These are phyloP conservation scores for Sphagnurus paluster DNA, from an alignment of 1,284 basidiomycete genomes.

Conservation along the genomic window DNA sequence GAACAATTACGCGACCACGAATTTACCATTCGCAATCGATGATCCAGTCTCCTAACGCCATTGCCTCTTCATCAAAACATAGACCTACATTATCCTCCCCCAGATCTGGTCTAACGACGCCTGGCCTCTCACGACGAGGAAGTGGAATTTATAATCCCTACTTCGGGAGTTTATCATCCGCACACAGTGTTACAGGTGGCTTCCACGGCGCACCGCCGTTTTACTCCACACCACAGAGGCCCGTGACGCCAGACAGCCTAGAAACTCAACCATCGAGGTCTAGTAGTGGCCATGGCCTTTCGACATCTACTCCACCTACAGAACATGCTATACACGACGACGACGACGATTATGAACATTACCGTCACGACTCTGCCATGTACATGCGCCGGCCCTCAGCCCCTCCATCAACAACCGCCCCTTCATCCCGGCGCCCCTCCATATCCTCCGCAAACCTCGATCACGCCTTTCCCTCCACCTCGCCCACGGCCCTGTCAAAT, in stretches of 20 bases:
- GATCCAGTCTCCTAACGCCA: constrained; percentile 36
- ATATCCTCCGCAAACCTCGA: constrained; percentile 17
- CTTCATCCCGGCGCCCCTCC: constrained; percentile 19
- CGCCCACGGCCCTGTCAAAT: constrained; percentile 14
- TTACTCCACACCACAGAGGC: constrained; percentile 22
- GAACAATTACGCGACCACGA: constrained; percentile 71
- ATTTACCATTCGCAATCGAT: constrained; percentile 74
- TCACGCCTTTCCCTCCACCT: constrained; percentile 22
- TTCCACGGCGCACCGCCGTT: constrained; percentile 12
- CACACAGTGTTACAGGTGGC: constrained; percentile 5
- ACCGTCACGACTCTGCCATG: constrained; percentile 19
- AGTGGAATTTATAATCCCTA: constrained; percentile 25
- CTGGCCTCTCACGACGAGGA: constrained; percentile 21
- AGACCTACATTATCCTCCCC: constrained; percentile 6
- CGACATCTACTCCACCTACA: constrained; percentile 34
- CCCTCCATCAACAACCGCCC: constrained; percentile 21
- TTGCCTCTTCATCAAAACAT: constrained; percentile 10
- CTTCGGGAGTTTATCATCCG: constrained; percentile 27
- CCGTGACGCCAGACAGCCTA: constrained; percentile 42
- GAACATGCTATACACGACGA: constrained; percentile 16
- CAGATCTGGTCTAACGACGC: constrained; percentile 17
- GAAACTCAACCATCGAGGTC: constrained; percentile 43
- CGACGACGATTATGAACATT: constrained; percentile 18
- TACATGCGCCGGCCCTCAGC: constrained; percentile 31
- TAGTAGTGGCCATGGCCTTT: constrained; percentile 29